Base-by-base conservation (phyloP, 1,284 basidiomycete species). In the Agroathelia rolfsii region DNA sequence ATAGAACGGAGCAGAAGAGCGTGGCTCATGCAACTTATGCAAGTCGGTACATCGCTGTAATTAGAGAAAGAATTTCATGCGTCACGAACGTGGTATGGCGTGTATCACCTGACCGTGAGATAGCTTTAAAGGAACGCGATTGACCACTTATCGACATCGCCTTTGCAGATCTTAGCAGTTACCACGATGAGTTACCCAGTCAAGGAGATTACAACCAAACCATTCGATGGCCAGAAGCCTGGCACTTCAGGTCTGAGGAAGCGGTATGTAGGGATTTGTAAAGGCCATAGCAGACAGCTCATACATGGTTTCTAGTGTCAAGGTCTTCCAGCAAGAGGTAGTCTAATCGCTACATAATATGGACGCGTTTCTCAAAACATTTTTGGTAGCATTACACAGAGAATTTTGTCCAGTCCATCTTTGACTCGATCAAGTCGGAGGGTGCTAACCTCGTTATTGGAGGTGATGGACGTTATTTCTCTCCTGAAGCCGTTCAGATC, bases 341-440 rank as follows among this genome's bases (percentile, higher is more conserved):
- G 41, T 66, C 41, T 41, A 42, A 34, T 28, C 35, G 33, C 36
- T 14, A 28, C 37, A 21, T 27, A 25, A 24, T 32, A 26, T 19
- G 19, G 42, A 21, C 17, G 36, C 28, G 18, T 23, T 30, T 34
- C 39, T 44, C 42, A 45, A 38, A 12, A 32, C 26, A 30, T 12
- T 30, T 34, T 37, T 22, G 37, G 39, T 41, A 88, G 79, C 78
- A 97, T 66, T 98, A 98, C 68, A 98, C 95, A 28, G 94, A 98
- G 63, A 98, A 98, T 72, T 98, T 98, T 52, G 60, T 97, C 39
- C 94, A 97, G 61, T 67, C 92, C 46, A 98, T 92, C 60, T 78
- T 98, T 47, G 79, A 88, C 49, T 86, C 92, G 36, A 88, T 97
- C 61, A 71, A 79, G 10, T 75, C 80, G 30, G 66, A 81, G 41